These are phyloP conservation scores for Fusarium agapanthi DNA, from an alignment of 2,329 filamentous ascomycete species.

Conservation along the genomic window DNA sequence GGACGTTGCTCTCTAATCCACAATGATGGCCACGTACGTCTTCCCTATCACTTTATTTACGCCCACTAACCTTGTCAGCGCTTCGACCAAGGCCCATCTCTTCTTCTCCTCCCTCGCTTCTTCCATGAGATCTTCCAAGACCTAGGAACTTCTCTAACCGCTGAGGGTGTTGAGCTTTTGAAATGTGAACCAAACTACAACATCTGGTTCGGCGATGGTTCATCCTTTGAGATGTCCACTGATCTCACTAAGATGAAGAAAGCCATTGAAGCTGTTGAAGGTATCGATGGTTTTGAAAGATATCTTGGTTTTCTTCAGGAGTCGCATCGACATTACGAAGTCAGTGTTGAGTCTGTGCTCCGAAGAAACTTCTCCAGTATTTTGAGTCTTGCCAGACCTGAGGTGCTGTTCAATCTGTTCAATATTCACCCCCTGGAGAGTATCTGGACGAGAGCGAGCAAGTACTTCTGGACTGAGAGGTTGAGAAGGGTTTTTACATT, in stretches of 20 bases:
- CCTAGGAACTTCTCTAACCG: slow-evolving; percentile 70
- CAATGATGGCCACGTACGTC: slow-evolving; percentile 56
- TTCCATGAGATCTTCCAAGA: slow-evolving; percentile 76
- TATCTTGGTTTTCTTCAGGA: slow-evolving; percentile 74
- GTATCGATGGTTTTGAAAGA: slow-evolving; percentile 74
- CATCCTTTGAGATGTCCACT: slow-evolving; percentile 70
- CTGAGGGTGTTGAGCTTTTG: slow-evolving; percentile 72
- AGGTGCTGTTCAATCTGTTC: slow-evolving; percentile 67
- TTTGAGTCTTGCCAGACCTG: slow-evolving; percentile 63
- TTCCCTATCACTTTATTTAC: accelerated
- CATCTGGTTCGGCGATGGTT: slow-evolving; percentile 76
- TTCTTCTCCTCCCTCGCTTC: slow-evolving; percentile 75
- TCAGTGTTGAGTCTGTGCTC: slow-evolving; percentile 72
- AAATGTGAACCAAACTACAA: slow-evolving; percentile 82
- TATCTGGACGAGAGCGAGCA: slow-evolving; percentile 71
- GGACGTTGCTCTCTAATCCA: slow-evolving; percentile 75
- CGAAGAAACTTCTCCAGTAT: slow-evolving; percentile 72
- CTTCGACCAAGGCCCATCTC: slow-evolving; percentile 80
- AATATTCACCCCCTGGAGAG: slow-evolving; percentile 75
- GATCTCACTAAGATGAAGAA: slow-evolving; percentile 75
- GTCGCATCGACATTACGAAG: slow-evolving; percentile 74
- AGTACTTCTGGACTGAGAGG: slow-evolving; percentile 76
- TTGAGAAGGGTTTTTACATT: slow-evolving; percentile 78
- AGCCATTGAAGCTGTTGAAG: slow-evolving; percentile 78
- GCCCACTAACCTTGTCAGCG: slow-evolving; percentile 51